Conservation (phyloP, 225 moss, liverwort and hornwort genomes). For the Ulota crispa region DNA sequence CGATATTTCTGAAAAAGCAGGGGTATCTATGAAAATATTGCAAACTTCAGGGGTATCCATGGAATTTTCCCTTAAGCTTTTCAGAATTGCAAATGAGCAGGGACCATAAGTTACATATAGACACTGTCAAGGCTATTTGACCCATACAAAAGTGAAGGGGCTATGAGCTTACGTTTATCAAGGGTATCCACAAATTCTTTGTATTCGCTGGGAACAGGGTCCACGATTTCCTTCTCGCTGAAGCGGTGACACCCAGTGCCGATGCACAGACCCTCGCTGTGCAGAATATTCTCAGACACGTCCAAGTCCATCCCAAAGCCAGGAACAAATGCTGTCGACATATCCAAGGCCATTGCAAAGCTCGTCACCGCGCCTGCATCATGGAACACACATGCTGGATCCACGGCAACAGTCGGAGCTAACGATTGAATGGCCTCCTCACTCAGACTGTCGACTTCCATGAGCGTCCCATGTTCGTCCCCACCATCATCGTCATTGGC, state of each 20-base stretch:
- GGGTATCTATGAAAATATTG: too few species aligned
- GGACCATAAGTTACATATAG: neutral
- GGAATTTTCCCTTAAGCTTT: neutral
- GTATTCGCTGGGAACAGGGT: neutral
- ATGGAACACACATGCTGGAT: neutral
- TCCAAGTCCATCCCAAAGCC: constrained; percentile 14
- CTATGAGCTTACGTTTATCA: constrained; percentile 17
- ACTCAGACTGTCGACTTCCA: constrained; percentile 21
- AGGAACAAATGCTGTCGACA: neutral
- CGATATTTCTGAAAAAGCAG: too few species aligned
- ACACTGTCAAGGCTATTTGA: neutral
- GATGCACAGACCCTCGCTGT: neutral
- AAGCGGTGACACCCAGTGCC: neutral
- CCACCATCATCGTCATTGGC: neutral
- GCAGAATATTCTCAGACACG: neutral
- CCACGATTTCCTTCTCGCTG: neutral
- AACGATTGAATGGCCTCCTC: neutral
- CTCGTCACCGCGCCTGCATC: neutral
- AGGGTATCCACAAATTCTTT: neutral
- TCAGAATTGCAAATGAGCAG: neutral
- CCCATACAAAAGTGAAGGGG: neutral
- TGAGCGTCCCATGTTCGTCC: neutral
- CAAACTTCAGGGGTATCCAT: too few species aligned
- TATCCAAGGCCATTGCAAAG: neutral
- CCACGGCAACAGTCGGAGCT: neutral